These are phyloP conservation scores for Shiraia sp. DNA, from an alignment of 2,329 filamentous ascomycete species.

Conservation along the genomic window DNA sequence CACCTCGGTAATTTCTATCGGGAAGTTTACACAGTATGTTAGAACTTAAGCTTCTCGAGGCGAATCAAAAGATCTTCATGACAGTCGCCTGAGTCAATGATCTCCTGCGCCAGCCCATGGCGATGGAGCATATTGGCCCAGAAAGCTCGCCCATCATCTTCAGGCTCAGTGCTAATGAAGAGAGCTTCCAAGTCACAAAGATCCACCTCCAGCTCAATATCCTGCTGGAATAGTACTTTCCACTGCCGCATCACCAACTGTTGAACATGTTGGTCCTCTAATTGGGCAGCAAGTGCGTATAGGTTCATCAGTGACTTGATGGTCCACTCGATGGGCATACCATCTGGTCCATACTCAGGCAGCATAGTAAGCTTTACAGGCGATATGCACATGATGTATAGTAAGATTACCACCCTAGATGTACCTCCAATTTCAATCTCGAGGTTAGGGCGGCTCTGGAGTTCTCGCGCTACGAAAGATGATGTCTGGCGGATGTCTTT, in stretches of 20 bases:
- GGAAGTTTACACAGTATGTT: not conserved
- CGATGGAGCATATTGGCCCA: not conserved
- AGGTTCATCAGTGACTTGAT: not conserved
- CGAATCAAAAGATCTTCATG: not conserved
- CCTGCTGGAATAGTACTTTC: not conserved
- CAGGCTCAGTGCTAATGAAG: slow-evolving; percentile 2
- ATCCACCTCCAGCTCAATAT: slow-evolving; percentile 1
- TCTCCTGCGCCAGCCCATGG: not conserved
- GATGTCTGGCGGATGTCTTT: not conserved
- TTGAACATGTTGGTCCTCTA: slow-evolving; percentile 1
- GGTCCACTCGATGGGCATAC: not conserved
- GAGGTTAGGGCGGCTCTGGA: not conserved
- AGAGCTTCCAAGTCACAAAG: not conserved
- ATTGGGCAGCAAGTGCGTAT: not conserved
- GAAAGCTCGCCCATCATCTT: slow-evolving; percentile 2
- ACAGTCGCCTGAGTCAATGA: not conserved
- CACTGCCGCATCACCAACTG: slow-evolving; percentile 2
- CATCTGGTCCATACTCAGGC: not conserved
- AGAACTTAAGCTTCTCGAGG: not conserved
- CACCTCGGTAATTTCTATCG: not conserved
- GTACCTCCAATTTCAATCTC: not conserved
- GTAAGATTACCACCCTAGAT: not conserved
- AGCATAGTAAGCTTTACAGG: too few species aligned
- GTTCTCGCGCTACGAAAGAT: not conserved
- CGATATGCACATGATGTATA: not conserved